These are phyloP conservation scores for Lepidium sativum DNA, from an alignment of 345 rosid genomes.

Conservation along the genomic window DNA sequence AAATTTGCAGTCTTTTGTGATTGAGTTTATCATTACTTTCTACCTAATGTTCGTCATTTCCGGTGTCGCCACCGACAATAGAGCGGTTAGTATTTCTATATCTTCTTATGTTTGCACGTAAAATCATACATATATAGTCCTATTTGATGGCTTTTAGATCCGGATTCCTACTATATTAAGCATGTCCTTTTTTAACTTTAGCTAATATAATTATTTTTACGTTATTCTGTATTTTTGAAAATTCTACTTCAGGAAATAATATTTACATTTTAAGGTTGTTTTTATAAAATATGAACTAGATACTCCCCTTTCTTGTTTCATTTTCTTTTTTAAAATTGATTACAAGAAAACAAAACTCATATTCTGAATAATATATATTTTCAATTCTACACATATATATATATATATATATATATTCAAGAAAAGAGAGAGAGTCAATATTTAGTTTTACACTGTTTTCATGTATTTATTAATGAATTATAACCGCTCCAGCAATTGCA, in stretches of 20 bases:
- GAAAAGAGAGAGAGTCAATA: too few species aligned
- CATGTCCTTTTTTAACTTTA: background rate
- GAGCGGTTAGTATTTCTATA: conserved; percentile 59
- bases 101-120: background rate
- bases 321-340: background rate
- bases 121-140: background rate
- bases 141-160: background rate
- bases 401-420: too few species aligned
- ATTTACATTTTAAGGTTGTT: background rate
- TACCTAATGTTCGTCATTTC: conserved; percentile 83
- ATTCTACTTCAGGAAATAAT: background rate
- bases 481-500: background rate
- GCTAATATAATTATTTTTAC: background rate
- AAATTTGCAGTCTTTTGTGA: conserved; percentile 54
- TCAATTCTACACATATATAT: too few species aligned
- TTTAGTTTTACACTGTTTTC: background rate
- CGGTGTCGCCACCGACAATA: conserved; percentile 86
- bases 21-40: conserved; percentile 93
- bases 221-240: background rate
- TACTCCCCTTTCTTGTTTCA: background rate
- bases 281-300: background rate
- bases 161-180: background rate
- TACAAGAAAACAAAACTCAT: background rate
- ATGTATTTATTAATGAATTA: background rate
- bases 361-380: too few species aligned